phyloP scores from a whole-genome alignment of 345 rosid species.

The thale cress (Arabidopsis thaliana) region DNA sequence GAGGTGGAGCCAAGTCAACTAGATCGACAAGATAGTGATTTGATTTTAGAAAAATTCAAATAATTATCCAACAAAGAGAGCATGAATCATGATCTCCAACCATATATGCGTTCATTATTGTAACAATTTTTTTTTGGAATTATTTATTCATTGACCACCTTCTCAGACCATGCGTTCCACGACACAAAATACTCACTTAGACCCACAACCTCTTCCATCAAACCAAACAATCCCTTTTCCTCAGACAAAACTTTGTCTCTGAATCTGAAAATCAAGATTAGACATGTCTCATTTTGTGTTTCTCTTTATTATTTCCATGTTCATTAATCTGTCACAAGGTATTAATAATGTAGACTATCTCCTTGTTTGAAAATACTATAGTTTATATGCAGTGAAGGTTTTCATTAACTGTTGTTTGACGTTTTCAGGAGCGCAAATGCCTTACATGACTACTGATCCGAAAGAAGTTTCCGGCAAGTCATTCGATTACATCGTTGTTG shows the following conservation, averaged over 20 bases:
- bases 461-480: constrained; percentile 65
- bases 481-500: constrained; percentile 71
- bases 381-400: background rate
- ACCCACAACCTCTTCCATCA: constrained; percentile 36
- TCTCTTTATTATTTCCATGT: constrained; percentile 32
- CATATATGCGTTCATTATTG: constrained; percentile 30
- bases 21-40: constrained; percentile 26
- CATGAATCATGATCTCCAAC: constrained; percentile 41
- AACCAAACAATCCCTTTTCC: constrained; percentile 25
- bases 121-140: constrained; percentile 8
- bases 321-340: constrained; percentile 36
- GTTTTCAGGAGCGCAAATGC: constrained; percentile 52
- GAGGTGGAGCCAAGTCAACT: constrained; percentile 21
- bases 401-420: background rate
- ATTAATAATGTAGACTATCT: background rate
- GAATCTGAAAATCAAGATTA: constrained; percentile 2
- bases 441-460: constrained; percentile 65
- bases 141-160: constrained; percentile 29
- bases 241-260: constrained; percentile 21
- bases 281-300: constrained; percentile 35
- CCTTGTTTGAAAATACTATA: background rate
- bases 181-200: constrained; percentile 19
- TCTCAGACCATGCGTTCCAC: constrained; percentile 12
- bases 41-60: background rate
- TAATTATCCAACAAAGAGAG: constrained; percentile 38